Base-by-base conservation (phyloP, 495 filamentous ascomycete genomes). In the Hypoxylon rickii region DNA sequence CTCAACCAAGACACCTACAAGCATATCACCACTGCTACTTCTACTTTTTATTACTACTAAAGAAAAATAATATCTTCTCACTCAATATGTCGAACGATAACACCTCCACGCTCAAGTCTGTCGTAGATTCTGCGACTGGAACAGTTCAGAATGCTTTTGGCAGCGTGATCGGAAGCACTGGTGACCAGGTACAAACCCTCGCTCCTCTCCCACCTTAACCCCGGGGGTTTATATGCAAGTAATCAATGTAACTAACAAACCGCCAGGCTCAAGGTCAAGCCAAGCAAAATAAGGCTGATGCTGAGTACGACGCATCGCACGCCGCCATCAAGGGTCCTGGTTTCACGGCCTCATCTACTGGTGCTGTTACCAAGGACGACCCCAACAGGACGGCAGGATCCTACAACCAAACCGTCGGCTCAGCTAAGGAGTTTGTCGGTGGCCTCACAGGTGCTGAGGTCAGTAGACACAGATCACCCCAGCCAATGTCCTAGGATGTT, bases 351-450 rank as follows among this genome's bases (percentile, higher is more conserved):
- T 85, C 87, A 18, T 74, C 84, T 41, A 82, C 86, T 3, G 92
- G 89, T 36, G 85, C 83, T 39, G 75, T 89, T 44, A 83, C 88
- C 32, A 76, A 82, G 61, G 89, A 96, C 73, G 75, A 90, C 69
- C 77, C 84, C 6, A 75, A 92, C 71, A 89, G 92, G 56, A 68
- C 76, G 13, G 70, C 80, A 3, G 93, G 92, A 24, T 77, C 80
- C 32, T 92, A 88, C 83, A 89, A 96, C 76, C 92, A 97, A 74
- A 94, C 88, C 33, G 58, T 92, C 32, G 93, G 93, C 48, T 83
- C 89, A 0, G 86, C 82, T 33, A 97, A 97, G 81, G 90, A 96
- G 66, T 76, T 83, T 21, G 44, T 95, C 4, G 93, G 93, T 49
- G 85, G 85, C 57, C 39, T 90, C 8, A 53, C 92, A 42, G 93